Evolutionary conservation across 192 early-diverging fungal species (phyloP).

Genomic region (Coemansia sp.): DNA sequence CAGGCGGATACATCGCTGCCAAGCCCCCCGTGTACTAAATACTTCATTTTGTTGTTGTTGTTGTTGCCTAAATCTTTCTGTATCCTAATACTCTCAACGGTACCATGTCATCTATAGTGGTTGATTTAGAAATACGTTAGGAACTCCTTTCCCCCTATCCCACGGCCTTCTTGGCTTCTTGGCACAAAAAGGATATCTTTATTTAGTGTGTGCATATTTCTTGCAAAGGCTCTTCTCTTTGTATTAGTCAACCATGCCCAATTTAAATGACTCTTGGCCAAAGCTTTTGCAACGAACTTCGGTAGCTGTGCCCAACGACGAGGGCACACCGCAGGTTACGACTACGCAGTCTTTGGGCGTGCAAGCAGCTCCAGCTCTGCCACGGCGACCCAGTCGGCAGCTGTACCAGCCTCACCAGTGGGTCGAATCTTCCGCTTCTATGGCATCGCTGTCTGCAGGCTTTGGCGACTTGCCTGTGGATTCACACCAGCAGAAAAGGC

Average conservation of each 20-base stretch:
- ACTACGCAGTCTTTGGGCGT: background rate
- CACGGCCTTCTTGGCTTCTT: too few species aligned
- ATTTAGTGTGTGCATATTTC: too few species aligned
- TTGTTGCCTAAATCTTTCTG: too few species aligned
- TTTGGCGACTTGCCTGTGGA: conserved; percentile 8
- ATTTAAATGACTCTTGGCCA: conserved; percentile 26
- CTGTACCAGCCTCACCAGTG: conserved; percentile 32
- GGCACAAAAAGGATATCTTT: too few species aligned
- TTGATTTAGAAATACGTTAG: too few species aligned
- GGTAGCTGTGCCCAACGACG: background rate
- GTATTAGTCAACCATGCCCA: conserved; percentile 13
- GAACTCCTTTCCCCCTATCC: too few species aligned
- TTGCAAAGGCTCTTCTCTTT: too few species aligned
- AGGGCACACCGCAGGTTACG: background rate
- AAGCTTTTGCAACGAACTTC: conserved; percentile 30
- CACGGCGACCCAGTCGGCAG: conserved; percentile 9
- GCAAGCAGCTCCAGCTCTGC: conserved; percentile 6
- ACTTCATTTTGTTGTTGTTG: background rate
- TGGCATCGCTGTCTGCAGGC: conserved; percentile 9
- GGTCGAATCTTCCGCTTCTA: conserved; percentile 2
- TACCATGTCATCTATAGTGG: too few species aligned
- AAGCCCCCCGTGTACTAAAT: conserved; percentile 8
- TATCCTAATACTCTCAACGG: too few species aligned
- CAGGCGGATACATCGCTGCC: conserved; percentile 4
- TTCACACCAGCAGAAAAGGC: background rate